Conservation (phyloP, 108 stramenopile species). For the Craspedostauros australis region DNA sequence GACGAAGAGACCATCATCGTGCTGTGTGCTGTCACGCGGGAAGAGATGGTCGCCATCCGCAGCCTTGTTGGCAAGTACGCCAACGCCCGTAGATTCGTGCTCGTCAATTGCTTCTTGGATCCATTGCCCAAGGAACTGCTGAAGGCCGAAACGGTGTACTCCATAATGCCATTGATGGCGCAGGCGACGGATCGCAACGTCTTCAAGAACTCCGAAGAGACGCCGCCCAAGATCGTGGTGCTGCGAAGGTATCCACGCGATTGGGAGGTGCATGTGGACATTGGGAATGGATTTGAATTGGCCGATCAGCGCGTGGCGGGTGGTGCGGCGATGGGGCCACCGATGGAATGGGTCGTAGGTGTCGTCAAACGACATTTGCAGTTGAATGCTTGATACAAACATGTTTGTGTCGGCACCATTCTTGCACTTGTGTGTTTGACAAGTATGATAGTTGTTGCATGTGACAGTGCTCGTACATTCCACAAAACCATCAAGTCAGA, state of each 20-base stretch:
- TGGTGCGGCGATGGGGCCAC: neutral
- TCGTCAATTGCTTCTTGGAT: slow-evolving; percentile 44
- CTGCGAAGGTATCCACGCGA: slow-evolving; percentile 45
- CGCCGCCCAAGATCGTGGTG: slow-evolving; percentile 32
- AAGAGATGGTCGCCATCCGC: slow-evolving; percentile 44
- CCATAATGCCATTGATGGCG: slow-evolving; percentile 37
- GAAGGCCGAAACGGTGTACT: slow-evolving; percentile 35
- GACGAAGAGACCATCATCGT: slow-evolving; percentile 43
- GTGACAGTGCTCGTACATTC: neutral
- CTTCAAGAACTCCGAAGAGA: neutral
- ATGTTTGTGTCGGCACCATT: neutral
- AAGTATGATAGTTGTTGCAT: neutral
- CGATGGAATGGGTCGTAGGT: slow-evolving; percentile 11
- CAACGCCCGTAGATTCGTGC: slow-evolving; percentile 24
- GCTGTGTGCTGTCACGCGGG: slow-evolving; percentile 22
- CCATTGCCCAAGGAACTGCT: slow-evolving; percentile 33
- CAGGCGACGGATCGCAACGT: slow-evolving; percentile 2
- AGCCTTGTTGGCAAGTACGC: slow-evolving; percentile 24
- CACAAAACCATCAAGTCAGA: neutral
- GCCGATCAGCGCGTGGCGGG: no score
- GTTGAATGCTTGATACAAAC: neutral
- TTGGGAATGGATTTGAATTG: slow-evolving; percentile 41
- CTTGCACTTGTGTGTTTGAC: neutral
- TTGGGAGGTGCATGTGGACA: slow-evolving; percentile 46
- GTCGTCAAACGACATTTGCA: slow-evolving; percentile 7